A percentile compares a stretch with the other conserved stretches of the same genome.
phyloP scores from a whole-genome alignment of 2,329 filamentous ascomycete species.

The Volutella citrinella region DNA sequence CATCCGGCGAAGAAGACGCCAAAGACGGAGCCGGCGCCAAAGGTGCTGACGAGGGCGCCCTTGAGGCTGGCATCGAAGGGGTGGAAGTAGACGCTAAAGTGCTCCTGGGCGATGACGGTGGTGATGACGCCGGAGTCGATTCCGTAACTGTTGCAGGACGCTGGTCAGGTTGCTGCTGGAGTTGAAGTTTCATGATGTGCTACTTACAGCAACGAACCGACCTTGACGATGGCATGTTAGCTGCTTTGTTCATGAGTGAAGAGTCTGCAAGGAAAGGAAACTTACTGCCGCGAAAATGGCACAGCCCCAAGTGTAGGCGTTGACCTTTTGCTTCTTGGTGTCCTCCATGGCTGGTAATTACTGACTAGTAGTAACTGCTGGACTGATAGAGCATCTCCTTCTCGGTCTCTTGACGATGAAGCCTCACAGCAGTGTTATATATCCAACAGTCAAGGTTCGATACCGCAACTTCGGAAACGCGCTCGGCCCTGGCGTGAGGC shows the following conservation, averaged over 20 bases:
- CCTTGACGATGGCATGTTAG: background rate
- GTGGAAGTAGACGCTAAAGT: constrained; percentile 1
- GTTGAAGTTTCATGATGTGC: too few relatives aligned
- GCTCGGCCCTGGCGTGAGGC: too few relatives aligned
- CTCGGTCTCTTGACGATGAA: too few relatives aligned
- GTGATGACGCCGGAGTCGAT: constrained; percentile 1
- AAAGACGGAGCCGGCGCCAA: background rate
- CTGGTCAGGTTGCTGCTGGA: too few relatives aligned
- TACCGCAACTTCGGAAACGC: too few relatives aligned
- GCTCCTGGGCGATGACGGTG: constrained; percentile 1
- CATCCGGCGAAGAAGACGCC: constrained; percentile 3
- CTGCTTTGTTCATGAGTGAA: constrained; percentile 1
- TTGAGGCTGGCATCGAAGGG: constrained; percentile 1
- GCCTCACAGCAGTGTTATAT: too few relatives aligned
- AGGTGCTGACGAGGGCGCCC: constrained; percentile 1
- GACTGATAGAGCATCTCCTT: too few relatives aligned
- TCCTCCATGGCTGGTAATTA: too few relatives aligned
- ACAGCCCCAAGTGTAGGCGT: constrained; percentile 3
- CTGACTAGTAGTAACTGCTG: too few relatives aligned
- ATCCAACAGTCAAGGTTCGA: too few relatives aligned
- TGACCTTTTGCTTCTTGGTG: background rate
- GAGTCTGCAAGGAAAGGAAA: background rate
- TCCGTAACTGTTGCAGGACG: too few relatives aligned
- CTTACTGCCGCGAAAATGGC: constrained; percentile 1
- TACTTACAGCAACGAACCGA: too few relatives aligned